A percentile compares a stretch with the other conserved stretches of the same genome.
Conservation (phyloP, 805 yeast species). For the Pichia scutulata region DNA sequence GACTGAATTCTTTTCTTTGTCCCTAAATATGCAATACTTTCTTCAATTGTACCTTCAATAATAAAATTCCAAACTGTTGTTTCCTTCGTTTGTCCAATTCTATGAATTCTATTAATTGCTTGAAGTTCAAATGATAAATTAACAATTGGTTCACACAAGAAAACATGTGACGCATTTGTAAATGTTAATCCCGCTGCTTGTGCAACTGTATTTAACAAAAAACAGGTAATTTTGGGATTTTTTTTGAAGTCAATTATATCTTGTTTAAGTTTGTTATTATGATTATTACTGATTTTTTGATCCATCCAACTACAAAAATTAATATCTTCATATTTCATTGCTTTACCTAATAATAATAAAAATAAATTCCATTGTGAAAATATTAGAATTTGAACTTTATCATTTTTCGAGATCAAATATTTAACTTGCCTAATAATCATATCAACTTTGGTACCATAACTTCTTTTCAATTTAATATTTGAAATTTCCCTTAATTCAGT, state of each 20-base stretch:
- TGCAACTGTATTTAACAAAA: constrained; percentile 74
- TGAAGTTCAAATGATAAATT: constrained; percentile 83
- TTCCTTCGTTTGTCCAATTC: constrained; percentile 78
- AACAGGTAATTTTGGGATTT: constrained; percentile 63
- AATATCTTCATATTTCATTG: constrained; percentile 54
- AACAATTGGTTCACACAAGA: constrained; percentile 86
- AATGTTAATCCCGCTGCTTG: constrained; percentile 89
- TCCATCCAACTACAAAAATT: constrained; percentile 46
- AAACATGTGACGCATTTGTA: constrained; percentile 87
- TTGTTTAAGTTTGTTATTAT: constrained; percentile 15
- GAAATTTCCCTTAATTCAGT: constrained; percentile 38
- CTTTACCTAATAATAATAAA: constrained; percentile 55
- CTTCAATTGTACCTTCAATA: constrained; percentile 80
- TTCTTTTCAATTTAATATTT: constrained; percentile 34
- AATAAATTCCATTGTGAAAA: constrained; percentile 88
- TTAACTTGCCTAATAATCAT: constrained; percentile 66
- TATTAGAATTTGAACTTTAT: constrained; percentile 68
- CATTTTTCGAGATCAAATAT: constrained; percentile 51
- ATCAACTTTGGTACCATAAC: constrained; percentile 84
- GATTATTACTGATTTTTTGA: neutral
- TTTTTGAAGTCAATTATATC: constrained; percentile 55
- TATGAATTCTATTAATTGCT: constrained; percentile 84
- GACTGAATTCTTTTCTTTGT: constrained; percentile 49
- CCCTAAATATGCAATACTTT: constrained; percentile 66
- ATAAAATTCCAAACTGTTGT: constrained; percentile 93